Conservation (phyloP, 805 yeast species). For the Zygosaccharomyces gambellarensis region DNA sequence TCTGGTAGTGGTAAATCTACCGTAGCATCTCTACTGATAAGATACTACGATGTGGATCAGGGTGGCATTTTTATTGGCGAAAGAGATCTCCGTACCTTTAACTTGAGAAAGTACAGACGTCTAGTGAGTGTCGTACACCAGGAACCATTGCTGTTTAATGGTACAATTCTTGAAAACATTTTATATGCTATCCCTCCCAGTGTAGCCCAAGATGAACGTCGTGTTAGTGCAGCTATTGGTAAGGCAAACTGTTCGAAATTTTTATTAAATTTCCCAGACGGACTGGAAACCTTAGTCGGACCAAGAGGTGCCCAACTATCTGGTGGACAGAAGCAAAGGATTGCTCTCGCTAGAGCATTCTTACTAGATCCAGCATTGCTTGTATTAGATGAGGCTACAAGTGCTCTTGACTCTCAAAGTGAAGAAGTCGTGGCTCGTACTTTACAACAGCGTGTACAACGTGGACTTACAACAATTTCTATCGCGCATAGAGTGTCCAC, state of each 20-base stretch:
- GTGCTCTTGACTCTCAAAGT: slow-evolving; percentile 84
- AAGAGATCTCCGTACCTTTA: slow-evolving; percentile 56
- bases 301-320: slow-evolving; percentile 83
- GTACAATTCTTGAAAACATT: slow-evolving; percentile 78
- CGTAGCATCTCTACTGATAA: slow-evolving; percentile 66
- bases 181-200: slow-evolving; percentile 56
- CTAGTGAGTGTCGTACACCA: slow-evolving; percentile 88
- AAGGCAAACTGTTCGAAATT: slow-evolving; percentile 73
- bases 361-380: slow-evolving; percentile 74
- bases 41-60: slow-evolving; percentile 73
- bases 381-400: slow-evolving; percentile 89
- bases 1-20: slow-evolving; percentile 96
- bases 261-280: slow-evolving; percentile 70
- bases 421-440: slow-evolving; percentile 82
- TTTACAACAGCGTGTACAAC: slow-evolving; percentile 47
- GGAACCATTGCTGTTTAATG: slow-evolving; percentile 85
- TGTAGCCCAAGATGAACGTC: slow-evolving; percentile 53
- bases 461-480: slow-evolving; percentile 70
- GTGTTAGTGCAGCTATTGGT: slow-evolving; percentile 54
- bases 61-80: slow-evolving; percentile 68
- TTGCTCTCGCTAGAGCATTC: slow-evolving; percentile 85
- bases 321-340: slow-evolving; percentile 93
- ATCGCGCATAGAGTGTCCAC: slow-evolving; percentile 92
- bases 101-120: slow-evolving; percentile 66
- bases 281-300: slow-evolving; percentile 77